phyloP scores from a whole-genome alignment of 495 filamentous ascomycete genomes.

The Neurospora terricola region DNA sequence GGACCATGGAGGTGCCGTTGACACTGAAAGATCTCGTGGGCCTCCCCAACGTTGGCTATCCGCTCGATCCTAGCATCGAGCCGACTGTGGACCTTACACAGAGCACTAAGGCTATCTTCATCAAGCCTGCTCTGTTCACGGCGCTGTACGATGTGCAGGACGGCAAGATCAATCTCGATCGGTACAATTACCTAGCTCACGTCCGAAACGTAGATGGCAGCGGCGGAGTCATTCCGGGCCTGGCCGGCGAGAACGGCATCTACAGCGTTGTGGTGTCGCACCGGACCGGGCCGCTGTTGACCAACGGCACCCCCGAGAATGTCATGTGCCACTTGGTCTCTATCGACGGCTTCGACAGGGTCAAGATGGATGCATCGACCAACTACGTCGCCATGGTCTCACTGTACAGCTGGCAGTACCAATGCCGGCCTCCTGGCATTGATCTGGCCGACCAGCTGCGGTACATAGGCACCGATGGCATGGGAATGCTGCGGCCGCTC shows the following conservation, averaged over 20 bases:
- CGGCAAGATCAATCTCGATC: conserved; percentile 1
- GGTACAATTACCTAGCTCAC: conserved; percentile 31
- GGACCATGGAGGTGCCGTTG: conserved; percentile 1
- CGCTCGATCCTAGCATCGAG: too few relatives aligned
- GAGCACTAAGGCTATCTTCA: too few relatives aligned
- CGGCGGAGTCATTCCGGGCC: conserved; percentile 24
- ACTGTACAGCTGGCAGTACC: conserved; percentile 39
- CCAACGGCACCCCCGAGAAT: conserved; percentile 5
- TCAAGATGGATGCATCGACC: not conserved
- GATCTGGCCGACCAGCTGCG: conserved; percentile 21
- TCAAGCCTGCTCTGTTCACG: conserved; percentile 7
- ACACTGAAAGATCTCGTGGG: not conserved
- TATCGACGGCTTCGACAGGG: conserved; percentile 17
- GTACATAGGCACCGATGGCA: conserved; percentile 5
- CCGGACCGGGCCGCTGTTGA: conserved; percentile 22
- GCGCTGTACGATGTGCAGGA: not conserved
- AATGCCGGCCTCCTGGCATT: conserved; percentile 22
- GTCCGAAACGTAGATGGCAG: conserved; percentile 30
- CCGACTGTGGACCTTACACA: too few relatives aligned
- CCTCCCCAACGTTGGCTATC: too few relatives aligned
- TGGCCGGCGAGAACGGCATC: conserved; percentile 17
- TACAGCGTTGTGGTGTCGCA: conserved; percentile 29
- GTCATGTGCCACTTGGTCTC: conserved; percentile 27
- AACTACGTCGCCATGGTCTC: conserved; percentile 27
- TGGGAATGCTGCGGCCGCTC: not conserved